Evolutionary conservation across 495 filamentous ascomycete species (phyloP).

Genomic region (Daldinia childiae): DNA sequence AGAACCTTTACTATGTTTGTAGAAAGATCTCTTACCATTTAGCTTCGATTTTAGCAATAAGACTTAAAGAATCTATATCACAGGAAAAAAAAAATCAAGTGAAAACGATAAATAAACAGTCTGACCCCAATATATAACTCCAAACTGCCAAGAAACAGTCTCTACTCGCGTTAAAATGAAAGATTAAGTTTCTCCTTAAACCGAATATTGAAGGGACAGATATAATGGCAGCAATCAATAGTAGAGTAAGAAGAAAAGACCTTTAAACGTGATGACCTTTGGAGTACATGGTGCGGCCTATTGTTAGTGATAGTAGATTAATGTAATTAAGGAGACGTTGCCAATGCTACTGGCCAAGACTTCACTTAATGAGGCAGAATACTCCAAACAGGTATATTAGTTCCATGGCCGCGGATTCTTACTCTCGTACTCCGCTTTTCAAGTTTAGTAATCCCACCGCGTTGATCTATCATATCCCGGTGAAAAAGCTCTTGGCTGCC

Average conservation of each 20-base stretch:
- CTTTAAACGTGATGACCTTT: neutral
- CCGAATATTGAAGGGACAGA: neutral
- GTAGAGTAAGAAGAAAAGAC: neutral
- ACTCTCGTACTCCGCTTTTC: neutral
- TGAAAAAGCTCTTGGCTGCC: neutral
- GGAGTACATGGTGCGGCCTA: neutral
- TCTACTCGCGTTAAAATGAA: too few relatives aligned
- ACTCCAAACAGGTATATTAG: neutral
- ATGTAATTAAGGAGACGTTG: neutral
- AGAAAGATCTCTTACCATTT: too few relatives aligned
- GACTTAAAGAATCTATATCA: too few relatives aligned
- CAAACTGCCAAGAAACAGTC: too few relatives aligned
- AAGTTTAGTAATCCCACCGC: neutral
- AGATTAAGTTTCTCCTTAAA: neutral
- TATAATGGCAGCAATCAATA: neutral
- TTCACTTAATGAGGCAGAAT: neutral
- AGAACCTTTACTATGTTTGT: too few relatives aligned
- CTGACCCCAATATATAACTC: too few relatives aligned
- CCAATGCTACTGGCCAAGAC: neutral
- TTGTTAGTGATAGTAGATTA: neutral
- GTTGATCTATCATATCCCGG: neutral
- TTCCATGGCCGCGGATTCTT: neutral
- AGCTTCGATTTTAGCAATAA: too few relatives aligned
- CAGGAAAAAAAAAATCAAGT: too few relatives aligned
- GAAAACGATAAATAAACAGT: too few relatives aligned